Evolutionary conservation across 495 filamentous ascomycete genomes (phyloP).

Genomic region (Daldinia caldariorum): DNA sequence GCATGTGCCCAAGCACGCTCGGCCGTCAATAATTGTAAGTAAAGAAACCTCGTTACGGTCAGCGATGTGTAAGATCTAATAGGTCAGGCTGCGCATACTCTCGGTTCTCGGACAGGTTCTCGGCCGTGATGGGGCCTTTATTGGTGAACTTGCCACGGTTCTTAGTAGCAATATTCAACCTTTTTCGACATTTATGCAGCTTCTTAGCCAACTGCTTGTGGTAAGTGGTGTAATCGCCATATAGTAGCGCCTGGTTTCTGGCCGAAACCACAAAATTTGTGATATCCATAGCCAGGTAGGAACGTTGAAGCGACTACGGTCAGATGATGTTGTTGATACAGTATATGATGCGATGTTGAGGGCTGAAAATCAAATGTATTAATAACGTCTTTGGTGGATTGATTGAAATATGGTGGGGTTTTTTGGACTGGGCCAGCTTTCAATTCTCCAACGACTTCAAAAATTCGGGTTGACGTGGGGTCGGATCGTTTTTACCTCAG

Average conservation of each 20-base stretch:
- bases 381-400: slow-evolving; percentile 11
- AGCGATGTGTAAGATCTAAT: slow-evolving; percentile 21
- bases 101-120: slow-evolving; percentile 78
- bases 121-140: slow-evolving; percentile 75
- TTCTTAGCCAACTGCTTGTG: slow-evolving; percentile 80
- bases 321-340: background rate
- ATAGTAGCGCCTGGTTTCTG: slow-evolving; percentile 81
- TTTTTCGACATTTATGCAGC: slow-evolving; percentile 84
- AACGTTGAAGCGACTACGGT: background rate
- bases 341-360: background rate
- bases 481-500: background rate
- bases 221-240: slow-evolving; percentile 90
- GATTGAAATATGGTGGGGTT: slow-evolving; percentile 15
- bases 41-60: slow-evolving; percentile 68
- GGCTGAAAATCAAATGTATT: background rate
- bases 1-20: slow-evolving; percentile 97
- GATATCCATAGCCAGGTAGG: slow-evolving; percentile 77
- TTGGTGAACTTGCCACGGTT: slow-evolving; percentile 85
- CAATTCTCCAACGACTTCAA: slow-evolving; percentile 3
- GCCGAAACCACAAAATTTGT: slow-evolving; percentile 81
- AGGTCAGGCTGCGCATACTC: slow-evolving; percentile 64
- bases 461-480: slow-evolving; percentile 19
- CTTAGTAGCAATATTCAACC: slow-evolving; percentile 80
- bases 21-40: slow-evolving; percentile 81
- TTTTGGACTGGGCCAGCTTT: slow-evolving; percentile 11